Evolutionary conservation across 345 rosid species (phyloP).

Genomic region (Gossypium stocksii): DNA sequence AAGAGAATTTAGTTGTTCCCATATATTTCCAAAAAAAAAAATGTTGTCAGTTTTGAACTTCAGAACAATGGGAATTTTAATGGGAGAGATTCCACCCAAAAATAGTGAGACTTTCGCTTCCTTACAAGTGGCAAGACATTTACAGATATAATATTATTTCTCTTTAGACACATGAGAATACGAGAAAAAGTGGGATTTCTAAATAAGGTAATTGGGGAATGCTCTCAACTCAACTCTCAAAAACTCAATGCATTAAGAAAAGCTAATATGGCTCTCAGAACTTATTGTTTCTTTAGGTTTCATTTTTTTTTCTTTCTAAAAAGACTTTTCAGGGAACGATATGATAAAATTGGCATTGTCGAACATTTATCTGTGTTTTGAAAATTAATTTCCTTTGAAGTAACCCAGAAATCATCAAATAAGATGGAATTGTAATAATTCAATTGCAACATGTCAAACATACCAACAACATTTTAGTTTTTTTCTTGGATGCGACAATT

Average conservation of each 20-base stretch:
- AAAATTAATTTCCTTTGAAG: background rate
- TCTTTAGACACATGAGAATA: conserved; percentile 10
- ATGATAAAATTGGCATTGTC: background rate
- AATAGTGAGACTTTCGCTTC: background rate
- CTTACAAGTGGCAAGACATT: no score
- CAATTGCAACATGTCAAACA: background rate
- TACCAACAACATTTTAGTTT: no score
- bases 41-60: background rate
- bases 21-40: background rate
- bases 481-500: no score
- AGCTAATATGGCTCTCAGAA: background rate
- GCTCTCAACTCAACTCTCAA: background rate
- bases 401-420: background rate
- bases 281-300: background rate
- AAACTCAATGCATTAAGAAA: conserved; percentile 13
- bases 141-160: background rate
- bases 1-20: background rate
- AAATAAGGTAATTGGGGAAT: background rate
- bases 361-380: background rate
- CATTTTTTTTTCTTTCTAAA: background rate
- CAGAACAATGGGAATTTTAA: background rate
- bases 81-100: background rate
- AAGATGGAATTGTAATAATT: background rate
- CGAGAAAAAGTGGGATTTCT: background rate
- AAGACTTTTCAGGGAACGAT: background rate